These are phyloP conservation scores for Trichoderma sp. DNA, from an alignment of 2,329 filamentous ascomycete genomes.

Conservation along the genomic window DNA sequence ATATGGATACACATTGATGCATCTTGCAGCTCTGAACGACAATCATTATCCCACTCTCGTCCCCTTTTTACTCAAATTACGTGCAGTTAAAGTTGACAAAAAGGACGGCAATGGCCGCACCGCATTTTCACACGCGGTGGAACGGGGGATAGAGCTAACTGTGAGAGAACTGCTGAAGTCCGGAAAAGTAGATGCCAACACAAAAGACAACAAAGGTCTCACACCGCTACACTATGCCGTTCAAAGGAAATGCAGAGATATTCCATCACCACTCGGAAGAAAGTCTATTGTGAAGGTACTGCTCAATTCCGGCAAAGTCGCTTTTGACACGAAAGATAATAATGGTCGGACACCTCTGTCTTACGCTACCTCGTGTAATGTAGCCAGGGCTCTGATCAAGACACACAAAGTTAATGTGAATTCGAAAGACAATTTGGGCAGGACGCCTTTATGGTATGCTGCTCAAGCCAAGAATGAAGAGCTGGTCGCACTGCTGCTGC, in stretches of 20 bases:
- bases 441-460: neutral
- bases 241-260: no score
- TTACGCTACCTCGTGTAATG: neutral
- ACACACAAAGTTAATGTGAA: neutral
- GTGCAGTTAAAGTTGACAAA: neutral
- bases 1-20: neutral
- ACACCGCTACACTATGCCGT: neutral
- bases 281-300: neutral
- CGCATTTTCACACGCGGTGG: neutral
- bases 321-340: neutral
- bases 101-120: neutral
- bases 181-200: neutral
- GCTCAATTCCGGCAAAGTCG: neutral
- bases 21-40: neutral
- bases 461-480: neutral
- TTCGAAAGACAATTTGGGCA: neutral
- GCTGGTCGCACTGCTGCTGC: neutral
- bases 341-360: neutral
- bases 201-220: neutral
- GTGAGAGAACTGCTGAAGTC: neutral
- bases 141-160: neutral
- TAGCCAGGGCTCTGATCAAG: neutral
- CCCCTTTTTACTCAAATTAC: neutral
- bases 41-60: no score
- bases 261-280: no score